Evolutionary conservation across 176 grass and related monocot species (phyloP), one percentile per base, ranked within the genome.

Genomic region (Triticum urartu): DNA sequence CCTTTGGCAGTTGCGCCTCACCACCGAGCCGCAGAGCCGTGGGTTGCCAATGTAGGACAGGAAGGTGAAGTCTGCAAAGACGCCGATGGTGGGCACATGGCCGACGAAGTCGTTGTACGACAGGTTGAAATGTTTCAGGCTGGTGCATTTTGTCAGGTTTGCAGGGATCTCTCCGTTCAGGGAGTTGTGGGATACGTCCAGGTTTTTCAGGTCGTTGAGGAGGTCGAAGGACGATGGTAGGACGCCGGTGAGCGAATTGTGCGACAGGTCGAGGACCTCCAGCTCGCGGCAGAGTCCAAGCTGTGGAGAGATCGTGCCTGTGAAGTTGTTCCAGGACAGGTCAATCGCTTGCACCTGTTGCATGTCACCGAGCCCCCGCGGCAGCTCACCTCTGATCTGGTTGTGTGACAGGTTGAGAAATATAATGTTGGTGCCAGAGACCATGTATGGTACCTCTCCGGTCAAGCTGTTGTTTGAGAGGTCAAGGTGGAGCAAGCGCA

Each of bases 21-120:
- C 7, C 61, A 89, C 50, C 9, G 36, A 21, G 13, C 91, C 91
- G 3, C 88, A 98, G 6, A 98, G 92, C 14, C 60, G 92, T 0
- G 22, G 87, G 79, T 98, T 98, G 59, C 88, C 92, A 13, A 90
- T 72, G 79, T 91, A 98, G 39, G 93, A 98, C 25, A 88, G 48
- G 11, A 78, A 73, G 68, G 75, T 85, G 86, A 98, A 94, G 1
- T 6, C 64, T 7, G 76, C 79, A 63, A 98, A 91, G 33, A 89
- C 75, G 14, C 88, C 88, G 25, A 72, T 30, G 4, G n/a, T 42
- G 3, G 96, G 96, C 68, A 95, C 86, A 26, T 60, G 76, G 38
- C 96, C 96, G 50, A 67, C 68, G 69, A 98, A 88, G 72, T 95
- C 60, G 59, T 98, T 98, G 90, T 88, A 91, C 0, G 96, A 98